These are phyloP conservation scores for Oemleria cerasiformis DNA, from an alignment of 306 rosid species.

Conservation along the genomic window DNA sequence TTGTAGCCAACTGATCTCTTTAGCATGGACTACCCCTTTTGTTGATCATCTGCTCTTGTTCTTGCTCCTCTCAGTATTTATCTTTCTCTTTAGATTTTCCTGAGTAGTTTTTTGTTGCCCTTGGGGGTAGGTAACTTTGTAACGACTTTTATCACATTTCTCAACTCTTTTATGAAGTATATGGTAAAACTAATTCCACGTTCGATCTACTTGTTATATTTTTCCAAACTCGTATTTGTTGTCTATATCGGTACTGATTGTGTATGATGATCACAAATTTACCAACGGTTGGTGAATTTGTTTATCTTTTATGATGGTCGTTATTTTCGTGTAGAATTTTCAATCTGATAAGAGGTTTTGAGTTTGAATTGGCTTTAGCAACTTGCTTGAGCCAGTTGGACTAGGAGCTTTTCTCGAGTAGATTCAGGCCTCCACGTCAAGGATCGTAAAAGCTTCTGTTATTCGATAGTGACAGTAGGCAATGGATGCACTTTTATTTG, in stretches of 20 bases:
- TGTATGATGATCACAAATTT: not conserved
- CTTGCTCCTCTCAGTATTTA: not conserved
- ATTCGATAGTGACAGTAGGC: not conserved
- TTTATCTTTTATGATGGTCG: too few species aligned
- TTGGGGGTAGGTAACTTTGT: not conserved
- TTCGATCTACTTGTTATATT: too few species aligned
- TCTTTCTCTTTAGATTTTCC: not conserved
- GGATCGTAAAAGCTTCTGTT: not conserved
- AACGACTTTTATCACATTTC: not conserved
- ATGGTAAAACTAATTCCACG: too few species aligned
- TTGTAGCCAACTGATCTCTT: conserved; percentile 22
- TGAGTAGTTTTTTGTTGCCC: not conserved
- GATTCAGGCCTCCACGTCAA: not conserved
- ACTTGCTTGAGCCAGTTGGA: too few species aligned
- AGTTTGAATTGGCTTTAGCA: too few species aligned
- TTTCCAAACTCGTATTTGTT: not conserved
- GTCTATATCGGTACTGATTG: not conserved
- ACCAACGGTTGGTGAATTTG: not conserved
- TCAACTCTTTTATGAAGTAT: not conserved
- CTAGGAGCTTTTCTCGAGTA: not conserved
- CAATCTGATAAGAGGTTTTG: too few species aligned
- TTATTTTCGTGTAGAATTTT: too few species aligned
- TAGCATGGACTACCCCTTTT: conserved; percentile 5
- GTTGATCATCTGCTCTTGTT: not conserved
- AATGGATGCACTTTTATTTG: not conserved